These are phyloP conservation scores for Plantago elongata DNA, from an alignment of 257 asterid genomes.

Conservation along the genomic window DNA sequence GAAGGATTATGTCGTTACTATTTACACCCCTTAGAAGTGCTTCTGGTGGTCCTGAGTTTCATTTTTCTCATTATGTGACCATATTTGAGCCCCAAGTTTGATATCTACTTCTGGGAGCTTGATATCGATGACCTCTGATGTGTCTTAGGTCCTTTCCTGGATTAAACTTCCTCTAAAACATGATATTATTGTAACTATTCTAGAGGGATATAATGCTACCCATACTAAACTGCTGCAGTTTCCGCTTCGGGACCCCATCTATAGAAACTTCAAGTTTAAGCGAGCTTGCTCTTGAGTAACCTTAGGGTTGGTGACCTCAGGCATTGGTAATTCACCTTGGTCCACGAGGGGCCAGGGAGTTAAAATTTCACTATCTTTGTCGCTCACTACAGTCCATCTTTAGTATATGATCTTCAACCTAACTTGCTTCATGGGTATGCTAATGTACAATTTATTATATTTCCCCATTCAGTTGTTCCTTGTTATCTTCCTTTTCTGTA, in stretches of 20 bases:
- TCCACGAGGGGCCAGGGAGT: too few relatives aligned
- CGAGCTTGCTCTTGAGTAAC: too few relatives aligned
- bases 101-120: slow-evolving; percentile 8
- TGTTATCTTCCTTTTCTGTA: neutral
- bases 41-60: too few relatives aligned
- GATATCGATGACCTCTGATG: slow-evolving; percentile 2
- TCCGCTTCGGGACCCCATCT: too few relatives aligned
- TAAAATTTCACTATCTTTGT: slow-evolving; percentile 1
- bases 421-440: slow-evolving; percentile 5
- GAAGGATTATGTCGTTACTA: neutral
- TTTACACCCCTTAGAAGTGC: neutral
- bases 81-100: slow-evolving; percentile 1
- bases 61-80: neutral
- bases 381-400: slow-evolving; percentile 3
- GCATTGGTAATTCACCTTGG: too few relatives aligned
- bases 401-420: slow-evolving; percentile 6
- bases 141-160: slow-evolving; percentile 3
- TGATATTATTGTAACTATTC: too few relatives aligned
- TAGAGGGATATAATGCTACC: too few relatives aligned
- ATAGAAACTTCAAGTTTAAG: too few relatives aligned
- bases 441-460: slow-evolving; percentile 17
- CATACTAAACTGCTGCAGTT: too few relatives aligned
- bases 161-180: neutral
- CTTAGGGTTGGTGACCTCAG: too few relatives aligned
- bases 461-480: slow-evolving; percentile 5